Evolutionary conservation across 306 rosid species (phyloP).

Genomic region (Carpinus fangiana): DNA sequence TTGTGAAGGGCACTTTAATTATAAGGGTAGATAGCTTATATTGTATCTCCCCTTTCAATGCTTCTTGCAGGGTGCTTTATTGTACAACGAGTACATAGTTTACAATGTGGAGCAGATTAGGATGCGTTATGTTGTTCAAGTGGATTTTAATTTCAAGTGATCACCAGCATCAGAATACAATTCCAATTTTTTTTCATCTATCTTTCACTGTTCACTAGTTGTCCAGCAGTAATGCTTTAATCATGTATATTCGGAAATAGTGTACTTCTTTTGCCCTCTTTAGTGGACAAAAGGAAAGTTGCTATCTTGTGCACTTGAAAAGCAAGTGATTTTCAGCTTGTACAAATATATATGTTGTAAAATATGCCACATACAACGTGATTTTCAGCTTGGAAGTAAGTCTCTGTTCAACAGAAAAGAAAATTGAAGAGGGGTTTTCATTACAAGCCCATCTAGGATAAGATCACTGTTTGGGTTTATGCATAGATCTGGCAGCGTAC

Average conservation of each 20-base stretch:
- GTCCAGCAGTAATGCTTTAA: neutral
- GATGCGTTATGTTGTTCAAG: conserved; percentile 83
- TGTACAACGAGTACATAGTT: conserved; percentile 89
- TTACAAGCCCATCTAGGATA: no score
- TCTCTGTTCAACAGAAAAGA: no score
- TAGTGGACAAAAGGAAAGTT: neutral
- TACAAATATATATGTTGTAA: neutral
- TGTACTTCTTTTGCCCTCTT: neutral
- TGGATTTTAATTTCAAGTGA: conserved; percentile 60
- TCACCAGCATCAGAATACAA: conserved; percentile 21
- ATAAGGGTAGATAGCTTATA: neutral
- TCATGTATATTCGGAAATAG: neutral
- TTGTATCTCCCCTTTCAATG: neutral
- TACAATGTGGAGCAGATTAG: conserved; percentile 81
- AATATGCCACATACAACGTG: neutral
- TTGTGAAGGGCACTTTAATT: neutral
- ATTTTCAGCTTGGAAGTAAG: no score
- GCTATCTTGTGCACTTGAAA: neutral
- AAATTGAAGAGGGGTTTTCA: no score
- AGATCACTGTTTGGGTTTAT: no score
- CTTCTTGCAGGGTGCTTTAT: conserved; percentile 58
- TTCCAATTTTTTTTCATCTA: conserved; percentile 1
- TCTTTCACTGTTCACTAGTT: neutral
- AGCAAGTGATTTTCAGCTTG: neutral
- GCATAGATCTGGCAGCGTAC: no score